phyloP scores from a whole-genome alignment of 257 asterid species.

The Lantana camara region DNA sequence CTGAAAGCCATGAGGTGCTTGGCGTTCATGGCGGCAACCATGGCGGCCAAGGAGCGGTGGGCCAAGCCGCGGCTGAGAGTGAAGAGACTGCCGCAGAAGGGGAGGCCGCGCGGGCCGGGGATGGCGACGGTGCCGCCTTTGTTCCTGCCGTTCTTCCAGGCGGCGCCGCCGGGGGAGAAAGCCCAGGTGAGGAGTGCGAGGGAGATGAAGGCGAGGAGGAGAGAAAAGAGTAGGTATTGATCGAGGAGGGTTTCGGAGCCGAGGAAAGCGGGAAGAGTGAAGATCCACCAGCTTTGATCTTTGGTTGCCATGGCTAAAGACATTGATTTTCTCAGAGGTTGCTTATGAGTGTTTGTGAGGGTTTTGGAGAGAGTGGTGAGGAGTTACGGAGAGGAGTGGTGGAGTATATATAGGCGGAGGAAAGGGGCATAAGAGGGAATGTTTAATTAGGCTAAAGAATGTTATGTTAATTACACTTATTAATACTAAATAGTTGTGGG shows the following conservation, averaged over 20 bases:
- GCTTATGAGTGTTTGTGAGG: neutral
- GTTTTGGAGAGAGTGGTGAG: neutral
- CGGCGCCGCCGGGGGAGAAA: conserved; percentile 48
- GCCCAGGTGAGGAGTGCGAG: conserved; percentile 43
- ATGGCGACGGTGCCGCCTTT: conserved; percentile 39
- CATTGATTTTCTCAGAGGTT: conserved; percentile 17
- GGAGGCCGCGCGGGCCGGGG: conserved; percentile 68
- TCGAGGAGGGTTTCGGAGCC: conserved; percentile 52
- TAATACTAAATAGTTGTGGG: too few relatives aligned
- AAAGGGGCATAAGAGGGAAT: neutral
- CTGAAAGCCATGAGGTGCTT: conserved; percentile 71
- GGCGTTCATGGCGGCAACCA: conserved; percentile 41
- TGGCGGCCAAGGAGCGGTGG: conserved; percentile 45
- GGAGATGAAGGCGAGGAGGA: conserved; percentile 23
- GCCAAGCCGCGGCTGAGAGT: conserved; percentile 58
- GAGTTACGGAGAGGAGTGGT: neutral
- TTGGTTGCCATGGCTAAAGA: conserved; percentile 21
- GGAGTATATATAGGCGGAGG: conserved; percentile 10
- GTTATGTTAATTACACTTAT: neutral
- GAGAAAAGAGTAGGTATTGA: conserved; percentile 29
- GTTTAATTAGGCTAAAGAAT: neutral
- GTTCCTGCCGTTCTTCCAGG: conserved; percentile 53
- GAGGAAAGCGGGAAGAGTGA: conserved; percentile 51
- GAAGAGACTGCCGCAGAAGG: conserved; percentile 50
- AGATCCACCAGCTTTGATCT: conserved; percentile 59